Evolutionary conservation across 345 rosid species (phyloP), one percentile per base, ranked within the genome.

Genomic region (Kernera saxatilis): DNA sequence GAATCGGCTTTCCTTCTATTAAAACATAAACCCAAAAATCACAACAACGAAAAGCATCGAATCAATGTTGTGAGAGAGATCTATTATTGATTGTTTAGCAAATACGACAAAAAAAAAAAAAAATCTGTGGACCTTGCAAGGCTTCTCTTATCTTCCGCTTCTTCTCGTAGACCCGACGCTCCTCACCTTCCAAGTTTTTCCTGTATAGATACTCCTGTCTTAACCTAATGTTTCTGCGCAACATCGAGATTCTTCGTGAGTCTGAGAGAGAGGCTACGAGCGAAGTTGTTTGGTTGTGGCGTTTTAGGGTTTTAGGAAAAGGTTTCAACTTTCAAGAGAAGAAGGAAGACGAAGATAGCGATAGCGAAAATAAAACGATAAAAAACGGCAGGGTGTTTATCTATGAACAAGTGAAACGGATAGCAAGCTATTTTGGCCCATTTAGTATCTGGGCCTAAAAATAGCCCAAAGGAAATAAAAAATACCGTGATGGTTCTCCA

Each of bases 131-230:
- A 89, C 99, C 97, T 72, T 84, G 85, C 2, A 94, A 78, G 13
- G 99, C 97, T 84, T 94, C 87, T 71, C 78, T 83, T 66, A 91
- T 89, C 84, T 86, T 86, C 52, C 87, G 90, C 77, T 94, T 94
- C 78, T 91, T 88, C 78, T 91, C 95, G 53, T 89, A 91, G 25
- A 79, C 78, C 73, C 69, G 35, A 39, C 95, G 85, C 73, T 91
- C 97, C 70, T 89, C 89, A 53, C 97, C 95, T 83, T 94, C 99
- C 79, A 94, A 84, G 75, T 83, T 94, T 71, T 94, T 94, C 77
- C 93, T 69, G 79, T 91, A 94, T 74, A 94, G 66, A 77, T 89
- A 94, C 76, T 94, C 99, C 40, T 90, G 81, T 61, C 93, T 79
- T 69, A 88, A 66, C 59, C 99, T 76, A 12, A 87, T 77, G 79